phyloP scores from a whole-genome alignment of 108 stramenopile species.

The Nitzschia sp. region DNA sequence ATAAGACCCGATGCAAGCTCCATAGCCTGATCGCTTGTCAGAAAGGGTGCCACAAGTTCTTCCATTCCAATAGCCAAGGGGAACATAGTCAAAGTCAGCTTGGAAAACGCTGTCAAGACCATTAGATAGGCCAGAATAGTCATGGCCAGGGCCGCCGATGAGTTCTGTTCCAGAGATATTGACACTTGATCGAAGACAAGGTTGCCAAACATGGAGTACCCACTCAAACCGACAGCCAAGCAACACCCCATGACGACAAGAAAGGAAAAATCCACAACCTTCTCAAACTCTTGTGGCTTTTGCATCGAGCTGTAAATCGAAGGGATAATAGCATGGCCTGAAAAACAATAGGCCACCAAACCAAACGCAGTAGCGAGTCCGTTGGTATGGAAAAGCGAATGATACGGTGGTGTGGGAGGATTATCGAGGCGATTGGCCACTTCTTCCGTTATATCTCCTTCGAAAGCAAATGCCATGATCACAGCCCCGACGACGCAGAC shows the following conservation, averaged over 20 bases:
- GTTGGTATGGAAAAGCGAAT: slow-evolving; percentile 30
- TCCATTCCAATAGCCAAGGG: slow-evolving; percentile 82
- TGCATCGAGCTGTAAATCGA: slow-evolving; percentile 80
- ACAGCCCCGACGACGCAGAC: slow-evolving; percentile 60
- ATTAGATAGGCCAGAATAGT: slow-evolving; percentile 73
- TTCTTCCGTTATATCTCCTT: slow-evolving; percentile 49
- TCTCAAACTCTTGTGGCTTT: slow-evolving; percentile 72
- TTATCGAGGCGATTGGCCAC: slow-evolving; percentile 23
- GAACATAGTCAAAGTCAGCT: slow-evolving; percentile 81
- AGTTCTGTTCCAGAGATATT: slow-evolving; percentile 62
- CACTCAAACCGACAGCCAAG: slow-evolving; percentile 63
- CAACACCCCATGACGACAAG: slow-evolving; percentile 50
- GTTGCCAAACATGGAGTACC: slow-evolving; percentile 80
- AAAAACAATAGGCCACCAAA: slow-evolving; percentile 77
- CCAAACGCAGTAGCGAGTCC: slow-evolving; percentile 66
- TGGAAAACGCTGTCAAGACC: slow-evolving; percentile 80
- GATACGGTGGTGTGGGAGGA: slow-evolving; percentile 31
- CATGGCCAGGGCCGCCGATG: slow-evolving; percentile 51
- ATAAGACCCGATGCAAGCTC: slow-evolving; percentile 52
- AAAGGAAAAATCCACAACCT: slow-evolving; percentile 65
- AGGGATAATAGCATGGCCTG: slow-evolving; percentile 82
- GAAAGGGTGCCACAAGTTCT: slow-evolving; percentile 67
- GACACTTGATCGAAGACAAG: slow-evolving; percentile 82
- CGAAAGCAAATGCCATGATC: slow-evolving; percentile 42
- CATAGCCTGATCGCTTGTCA: slow-evolving; percentile 62